Evolutionary conservation across 2,329 filamentous ascomycete genomes (phyloP).

Genomic region (Bipolaris gigantea): DNA sequence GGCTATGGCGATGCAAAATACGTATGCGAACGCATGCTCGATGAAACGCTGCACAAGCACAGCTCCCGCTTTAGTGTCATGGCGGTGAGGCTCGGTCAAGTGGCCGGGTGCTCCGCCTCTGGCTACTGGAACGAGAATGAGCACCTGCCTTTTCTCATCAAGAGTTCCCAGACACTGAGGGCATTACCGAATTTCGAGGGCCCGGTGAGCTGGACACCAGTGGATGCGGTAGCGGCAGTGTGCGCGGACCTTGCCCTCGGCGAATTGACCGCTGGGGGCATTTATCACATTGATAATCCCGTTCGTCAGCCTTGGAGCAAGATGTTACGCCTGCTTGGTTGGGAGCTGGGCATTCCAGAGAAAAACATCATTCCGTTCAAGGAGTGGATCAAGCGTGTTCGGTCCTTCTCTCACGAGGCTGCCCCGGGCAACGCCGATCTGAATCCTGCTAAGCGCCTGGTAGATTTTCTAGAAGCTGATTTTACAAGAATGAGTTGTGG

Average conservation of each 20-base stretch:
- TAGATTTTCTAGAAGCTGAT: constrained; percentile 42
- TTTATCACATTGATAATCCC: constrained; percentile 54
- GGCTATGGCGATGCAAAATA: constrained; percentile 60
- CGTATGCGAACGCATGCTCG: constrained; percentile 55
- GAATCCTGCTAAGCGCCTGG: constrained; percentile 38
- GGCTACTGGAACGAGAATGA: constrained; percentile 61
- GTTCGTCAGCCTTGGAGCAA: constrained; percentile 47
- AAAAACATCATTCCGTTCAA: constrained; percentile 44
- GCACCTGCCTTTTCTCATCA: constrained; percentile 55
- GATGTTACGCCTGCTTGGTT: constrained; percentile 42
- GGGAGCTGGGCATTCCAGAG: constrained; percentile 27
- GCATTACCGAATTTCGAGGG: constrained; percentile 40
- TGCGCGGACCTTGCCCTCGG: constrained; percentile 40
- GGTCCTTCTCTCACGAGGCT: constrained; percentile 11
- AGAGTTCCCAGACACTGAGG: constrained; percentile 53
- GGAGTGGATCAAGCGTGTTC: constrained; percentile 48
- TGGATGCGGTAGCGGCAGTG: constrained; percentile 47
- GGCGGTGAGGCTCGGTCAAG: constrained; percentile 55
- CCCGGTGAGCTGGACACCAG: constrained; percentile 48
- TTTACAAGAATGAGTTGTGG: constrained; percentile 52
- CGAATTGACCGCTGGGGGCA: constrained; percentile 26
- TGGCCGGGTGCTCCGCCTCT: constrained; percentile 53
- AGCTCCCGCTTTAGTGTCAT: constrained; percentile 50
- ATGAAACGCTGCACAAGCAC: constrained; percentile 51
- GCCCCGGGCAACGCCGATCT: constrained; percentile 5